Conservation (phyloP, 441 rosid species). For the Aleurites moluccanus region DNA sequence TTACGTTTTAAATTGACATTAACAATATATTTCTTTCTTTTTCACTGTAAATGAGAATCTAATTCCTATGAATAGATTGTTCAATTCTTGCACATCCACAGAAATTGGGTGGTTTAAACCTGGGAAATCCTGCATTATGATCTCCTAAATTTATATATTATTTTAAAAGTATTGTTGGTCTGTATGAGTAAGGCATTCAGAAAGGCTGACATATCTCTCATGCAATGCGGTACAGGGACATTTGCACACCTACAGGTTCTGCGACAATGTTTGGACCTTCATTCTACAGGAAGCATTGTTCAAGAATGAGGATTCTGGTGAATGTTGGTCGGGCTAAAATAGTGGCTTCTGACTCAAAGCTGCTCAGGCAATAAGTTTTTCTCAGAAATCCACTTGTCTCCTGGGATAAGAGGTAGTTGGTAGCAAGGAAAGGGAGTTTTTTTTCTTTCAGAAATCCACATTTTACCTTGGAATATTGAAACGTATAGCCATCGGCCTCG, state of each 20-base stretch:
- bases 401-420: neutral
- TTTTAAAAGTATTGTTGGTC: neutral
- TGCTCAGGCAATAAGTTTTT: constrained; percentile 60
- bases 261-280: constrained; percentile 99
- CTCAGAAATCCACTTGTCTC: constrained; percentile 14
- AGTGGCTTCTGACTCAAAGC: constrained; percentile 97
- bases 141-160: too few relatives aligned
- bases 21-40: too few relatives aligned
- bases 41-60: too few relatives aligned
- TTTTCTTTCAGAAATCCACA: constrained; percentile 4
- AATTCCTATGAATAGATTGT: too few relatives aligned
- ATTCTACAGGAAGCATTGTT: constrained; percentile 75
- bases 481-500: constrained; percentile 30
- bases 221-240: constrained; percentile 62
- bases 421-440: constrained; percentile 4
- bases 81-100: too few relatives aligned
- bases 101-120: too few relatives aligned
- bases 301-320: constrained; percentile 69
- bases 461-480: neutral
- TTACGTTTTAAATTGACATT: too few relatives aligned
- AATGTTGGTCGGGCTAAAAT: constrained; percentile 76
- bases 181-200: neutral
- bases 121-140: too few relatives aligned
- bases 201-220: neutral
- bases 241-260: constrained; percentile 93